Evolutionary conservation across 176 grass and related monocot genomes (phyloP), one percentile per base, ranked within the genome.

Genomic region (Carex parvula): DNA sequence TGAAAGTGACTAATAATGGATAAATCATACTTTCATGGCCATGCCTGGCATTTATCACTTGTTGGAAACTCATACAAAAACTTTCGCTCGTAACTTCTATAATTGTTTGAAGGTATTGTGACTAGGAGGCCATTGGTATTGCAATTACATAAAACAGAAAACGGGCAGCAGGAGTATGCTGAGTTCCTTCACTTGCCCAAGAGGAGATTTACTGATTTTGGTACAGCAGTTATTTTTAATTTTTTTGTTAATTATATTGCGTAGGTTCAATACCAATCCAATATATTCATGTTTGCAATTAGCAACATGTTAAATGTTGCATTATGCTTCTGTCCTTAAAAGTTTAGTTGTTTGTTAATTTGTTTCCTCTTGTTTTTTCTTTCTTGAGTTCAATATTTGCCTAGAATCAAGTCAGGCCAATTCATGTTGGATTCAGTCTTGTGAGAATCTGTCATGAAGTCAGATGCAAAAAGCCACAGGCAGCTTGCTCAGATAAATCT

Each of bases 121-220:
- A 98, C 95, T 60, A 90, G 95, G 70, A 88, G 95, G 84, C 95
- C 95, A 2, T 84, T 98, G 63, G 95, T 98, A 61, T 83, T 98
- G 81, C 95, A 98, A 85, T 91, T 98, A 55, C 89, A 98, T 48
- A 94, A 94, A 84, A 91, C 84, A 7, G 82, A 93, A 61, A 88
- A 87, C 0, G 90, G 95, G 16, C 84, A 63, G 79, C 80, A 87
- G 81, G 95, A 98, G 20, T 94, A 90, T 55, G 92, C 92, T 4
- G 91, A 93, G 74, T 98, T 98, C 79, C 87, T 93, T 60, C 96
- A 98, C 79, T 73, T 88, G 64, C 93, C 92, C 24, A 93, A 81
- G 44, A 90, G 88, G 57, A 90, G 79, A 17, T 88, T 98, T 83
- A 89, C 79, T 81, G 88, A 98, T 93, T 98, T 98, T 57, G 10